A percentile compares a stretch with the other conserved stretches of the same genome.
Conservation (phyloP, 2,329 filamentous ascomycete genomes). For the Rutstroemia sp. region DNA sequence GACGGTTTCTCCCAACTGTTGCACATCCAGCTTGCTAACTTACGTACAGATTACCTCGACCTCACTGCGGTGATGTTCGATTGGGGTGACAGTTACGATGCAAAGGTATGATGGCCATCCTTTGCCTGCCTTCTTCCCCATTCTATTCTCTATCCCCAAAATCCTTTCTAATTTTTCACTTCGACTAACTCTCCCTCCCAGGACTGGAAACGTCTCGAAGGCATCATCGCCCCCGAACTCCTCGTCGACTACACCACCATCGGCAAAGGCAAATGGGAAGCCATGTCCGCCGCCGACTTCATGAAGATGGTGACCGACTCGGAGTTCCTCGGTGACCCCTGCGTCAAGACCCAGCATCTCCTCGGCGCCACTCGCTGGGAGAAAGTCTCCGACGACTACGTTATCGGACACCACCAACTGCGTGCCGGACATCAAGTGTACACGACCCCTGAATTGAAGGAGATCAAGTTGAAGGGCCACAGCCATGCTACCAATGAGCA, state of each 20-base stretch:
- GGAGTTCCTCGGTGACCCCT: conserved; percentile 51
- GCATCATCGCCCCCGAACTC: conserved; percentile 22
- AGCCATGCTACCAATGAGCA: conserved; percentile 24
- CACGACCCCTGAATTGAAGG: conserved; percentile 12
- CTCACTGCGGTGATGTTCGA: conserved; percentile 45
- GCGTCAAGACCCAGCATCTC: conserved; percentile 58
- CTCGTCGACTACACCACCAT: conserved; percentile 57
- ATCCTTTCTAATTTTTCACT: too few relatives aligned
- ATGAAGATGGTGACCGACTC: conserved; percentile 50
- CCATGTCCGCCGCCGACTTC: conserved; percentile 55
- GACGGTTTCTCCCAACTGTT: not conserved
- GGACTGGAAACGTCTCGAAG: conserved; percentile 22
- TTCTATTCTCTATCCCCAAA: too few relatives aligned
- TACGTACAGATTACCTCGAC: conserved; percentile 40
- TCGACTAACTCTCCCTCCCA: not conserved
- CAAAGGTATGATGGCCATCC: conserved; percentile 34
- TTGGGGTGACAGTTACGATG: conserved; percentile 60
- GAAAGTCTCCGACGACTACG: conserved; percentile 48
- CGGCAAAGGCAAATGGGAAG: conserved; percentile 51
- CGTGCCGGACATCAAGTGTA: conserved; percentile 21
- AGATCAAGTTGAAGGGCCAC: conserved; percentile 20
- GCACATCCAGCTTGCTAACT: not conserved
- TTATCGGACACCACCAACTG: conserved; percentile 39
- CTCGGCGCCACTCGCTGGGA: conserved; percentile 53
- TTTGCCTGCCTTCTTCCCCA: not conserved